phyloP scores from a whole-genome alignment of 805 yeast genomes.

The Nakazawaea anatomiae region DNA sequence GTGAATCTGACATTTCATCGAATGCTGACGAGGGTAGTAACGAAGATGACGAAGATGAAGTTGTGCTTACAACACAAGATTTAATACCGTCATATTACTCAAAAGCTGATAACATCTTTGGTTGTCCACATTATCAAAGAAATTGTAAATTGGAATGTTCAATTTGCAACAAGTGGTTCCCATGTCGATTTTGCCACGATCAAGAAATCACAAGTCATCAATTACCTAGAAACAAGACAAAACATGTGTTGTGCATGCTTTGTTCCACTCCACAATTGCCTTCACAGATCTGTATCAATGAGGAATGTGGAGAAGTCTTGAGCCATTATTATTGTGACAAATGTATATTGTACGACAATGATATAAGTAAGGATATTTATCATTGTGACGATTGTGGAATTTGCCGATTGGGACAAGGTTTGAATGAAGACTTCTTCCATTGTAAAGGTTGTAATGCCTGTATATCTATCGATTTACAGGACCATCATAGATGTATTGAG shows the following conservation, averaged over 20 bases:
- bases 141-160: conserved; percentile 82
- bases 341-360: conserved; percentile 82
- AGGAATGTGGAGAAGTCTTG: conserved; percentile 52
- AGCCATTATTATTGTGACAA: conserved; percentile 72
- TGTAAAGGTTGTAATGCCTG: conserved; percentile 89
- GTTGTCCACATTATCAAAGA: conserved; percentile 80
- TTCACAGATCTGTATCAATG: conserved; percentile 52
- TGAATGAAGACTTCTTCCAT: conserved; percentile 86
- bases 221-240: conserved; percentile 53
- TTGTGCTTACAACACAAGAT: conserved; percentile 42
- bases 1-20: conserved; percentile 10
- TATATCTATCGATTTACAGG: conserved; percentile 69
- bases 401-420: conserved; percentile 83
- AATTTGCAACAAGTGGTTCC: conserved; percentile 65
- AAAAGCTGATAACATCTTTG: conserved; percentile 40
- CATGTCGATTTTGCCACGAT: conserved; percentile 87
- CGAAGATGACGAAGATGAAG: conserved; percentile 29
- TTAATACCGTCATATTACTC: conserved; percentile 42
- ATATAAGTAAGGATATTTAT: conserved; percentile 70
- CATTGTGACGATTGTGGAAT: conserved; percentile 94
- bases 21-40: conserved; percentile 12
- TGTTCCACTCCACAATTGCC: conserved; percentile 77
- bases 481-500: conserved; percentile 78
- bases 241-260: conserved; percentile 73
- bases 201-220: conserved; percentile 46